A percentile compares a stretch with the other conserved stretches of the same genome.
phyloP scores from a whole-genome alignment of 441 rosid species.

The Rhodomyrtus psidioides region DNA sequence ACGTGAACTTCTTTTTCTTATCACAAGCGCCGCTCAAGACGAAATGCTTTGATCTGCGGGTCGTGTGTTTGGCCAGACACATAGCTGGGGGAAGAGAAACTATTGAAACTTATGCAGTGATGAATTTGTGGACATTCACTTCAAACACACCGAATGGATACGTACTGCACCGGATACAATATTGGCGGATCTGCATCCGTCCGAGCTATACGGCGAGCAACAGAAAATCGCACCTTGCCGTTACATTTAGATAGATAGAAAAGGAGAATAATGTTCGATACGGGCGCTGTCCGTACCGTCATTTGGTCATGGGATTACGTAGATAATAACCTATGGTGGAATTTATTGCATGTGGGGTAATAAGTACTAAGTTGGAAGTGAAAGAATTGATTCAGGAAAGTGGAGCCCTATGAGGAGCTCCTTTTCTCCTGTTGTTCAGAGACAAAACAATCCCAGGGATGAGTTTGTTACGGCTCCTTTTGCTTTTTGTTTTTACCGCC shows the following conservation, averaged over 20 bases:
- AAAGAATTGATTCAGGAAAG: not conserved
- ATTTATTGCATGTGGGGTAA: not conserved
- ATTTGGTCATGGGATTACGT: not conserved
- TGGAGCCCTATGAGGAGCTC: constrained; percentile 17
- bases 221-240: not conserved
- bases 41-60: not conserved
- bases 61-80: not conserved
- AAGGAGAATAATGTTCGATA: not conserved
- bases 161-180: not conserved
- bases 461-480: not conserved
- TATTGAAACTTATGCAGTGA: not conserved
- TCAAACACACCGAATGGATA: not conserved
- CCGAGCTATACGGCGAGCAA: not conserved
- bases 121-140: not conserved
- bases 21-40: not conserved
- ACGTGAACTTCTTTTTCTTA: not conserved
- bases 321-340: not conserved
- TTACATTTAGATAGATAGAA: not conserved
- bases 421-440: constrained; percentile 10
- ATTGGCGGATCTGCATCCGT: not conserved
- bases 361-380: not conserved
- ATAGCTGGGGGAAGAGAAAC: not conserved
- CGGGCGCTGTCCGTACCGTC: not conserved
- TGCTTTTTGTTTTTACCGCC: not conserved
- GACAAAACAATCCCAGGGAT: constrained; percentile 3